A percentile compares a stretch with the other conserved stretches of the same genome.
phyloP scores from a whole-genome alignment of 2,329 filamentous ascomycete species.

The Aspergillus pseudoviridinutans region DNA sequence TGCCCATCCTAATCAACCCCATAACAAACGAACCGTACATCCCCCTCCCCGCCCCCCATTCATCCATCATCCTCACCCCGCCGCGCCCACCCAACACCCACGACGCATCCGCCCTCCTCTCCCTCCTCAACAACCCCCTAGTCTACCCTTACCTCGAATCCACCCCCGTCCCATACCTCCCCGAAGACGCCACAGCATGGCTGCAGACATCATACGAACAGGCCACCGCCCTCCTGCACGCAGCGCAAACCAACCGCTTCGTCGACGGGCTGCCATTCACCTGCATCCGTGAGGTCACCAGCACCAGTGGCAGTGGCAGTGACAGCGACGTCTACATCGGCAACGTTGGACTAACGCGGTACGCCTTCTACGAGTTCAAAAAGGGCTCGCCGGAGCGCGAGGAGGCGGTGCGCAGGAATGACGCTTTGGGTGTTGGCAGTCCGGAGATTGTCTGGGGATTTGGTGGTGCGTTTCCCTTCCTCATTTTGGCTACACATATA shows the following conservation, averaged over 20 bases:
- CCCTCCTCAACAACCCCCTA: slow-evolving; percentile 21
- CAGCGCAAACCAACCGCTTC: background rate
- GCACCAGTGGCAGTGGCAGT: too few relatives aligned
- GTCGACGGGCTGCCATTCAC: slow-evolving; percentile 20
- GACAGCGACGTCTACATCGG: slow-evolving; percentile 15
- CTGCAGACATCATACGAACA: slow-evolving; percentile 5
- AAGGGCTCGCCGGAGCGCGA: slow-evolving; percentile 12
- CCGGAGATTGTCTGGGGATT: slow-evolving; percentile 23
- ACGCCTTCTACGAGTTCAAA: slow-evolving; percentile 22
- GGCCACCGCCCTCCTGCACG: background rate
- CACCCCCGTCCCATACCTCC: slow-evolving; percentile 24
- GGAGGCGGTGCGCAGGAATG: slow-evolving; percentile 15
- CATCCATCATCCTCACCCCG: slow-evolving; percentile 25
- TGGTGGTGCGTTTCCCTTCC: slow-evolving; percentile 14
- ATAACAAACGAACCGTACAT: slow-evolving; percentile 22
- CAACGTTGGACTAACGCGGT: slow-evolving; percentile 18
- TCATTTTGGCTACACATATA: background rate
- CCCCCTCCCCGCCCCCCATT: slow-evolving; percentile 18
- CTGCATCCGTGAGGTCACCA: slow-evolving; percentile 13
- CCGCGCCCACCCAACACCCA: slow-evolving; percentile 10
- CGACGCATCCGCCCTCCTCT: slow-evolving; percentile 10
- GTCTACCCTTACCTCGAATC: slow-evolving; percentile 20
- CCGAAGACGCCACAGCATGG: slow-evolving; percentile 15
- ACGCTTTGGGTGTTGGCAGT: slow-evolving; percentile 16
- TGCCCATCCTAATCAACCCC: slow-evolving; percentile 15